These are phyloP conservation scores for Juglanconis juglandina DNA, from an alignment of 2,329 filamentous ascomycete genomes.

Conservation along the genomic window DNA sequence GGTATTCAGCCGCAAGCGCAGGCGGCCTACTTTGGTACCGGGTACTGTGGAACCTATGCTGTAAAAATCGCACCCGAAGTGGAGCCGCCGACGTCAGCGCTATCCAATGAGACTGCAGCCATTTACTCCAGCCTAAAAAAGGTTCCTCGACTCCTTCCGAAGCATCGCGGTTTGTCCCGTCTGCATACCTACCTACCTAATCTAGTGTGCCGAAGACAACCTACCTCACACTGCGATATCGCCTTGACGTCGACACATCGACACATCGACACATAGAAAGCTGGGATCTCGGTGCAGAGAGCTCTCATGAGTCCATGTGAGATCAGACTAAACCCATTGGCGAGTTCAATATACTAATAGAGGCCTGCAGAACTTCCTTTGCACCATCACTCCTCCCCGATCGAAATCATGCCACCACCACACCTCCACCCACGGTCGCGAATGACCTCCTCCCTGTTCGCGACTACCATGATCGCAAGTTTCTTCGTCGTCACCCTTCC, in stretches of 20 bases:
- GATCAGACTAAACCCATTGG: not conserved
- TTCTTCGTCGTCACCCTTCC: conserved; percentile 91
- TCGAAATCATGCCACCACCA: conserved; percentile 68
- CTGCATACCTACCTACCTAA: no score
- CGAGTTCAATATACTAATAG: not conserved
- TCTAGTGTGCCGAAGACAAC: no score
- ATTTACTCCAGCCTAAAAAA: conserved; percentile 4
- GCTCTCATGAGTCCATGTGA: not conserved
- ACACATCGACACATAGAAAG: not conserved
- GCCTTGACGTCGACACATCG: not conserved
- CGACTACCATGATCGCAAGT: conserved; percentile 81
- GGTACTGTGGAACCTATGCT: no score
- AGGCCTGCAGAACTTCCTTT: not conserved
- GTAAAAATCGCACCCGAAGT: not conserved
- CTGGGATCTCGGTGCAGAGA: not conserved
- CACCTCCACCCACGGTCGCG: conserved; percentile 91
- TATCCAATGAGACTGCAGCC: conserved; percentile 10
- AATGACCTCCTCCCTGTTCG: conserved; percentile 91
- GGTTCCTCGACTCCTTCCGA: not conserved
- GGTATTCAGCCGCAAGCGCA: conserved; percentile 3
- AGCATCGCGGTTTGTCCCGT: conserved; percentile 2
- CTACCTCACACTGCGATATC: not conserved
- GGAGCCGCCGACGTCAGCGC: not conserved
- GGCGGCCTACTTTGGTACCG: not conserved
- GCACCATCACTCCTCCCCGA: not conserved